Evolutionary conservation across 2,329 filamentous ascomycete species (phyloP), one percentile per base, ranked within the genome.

Genomic region (Hirsutella minnesotensis): DNA sequence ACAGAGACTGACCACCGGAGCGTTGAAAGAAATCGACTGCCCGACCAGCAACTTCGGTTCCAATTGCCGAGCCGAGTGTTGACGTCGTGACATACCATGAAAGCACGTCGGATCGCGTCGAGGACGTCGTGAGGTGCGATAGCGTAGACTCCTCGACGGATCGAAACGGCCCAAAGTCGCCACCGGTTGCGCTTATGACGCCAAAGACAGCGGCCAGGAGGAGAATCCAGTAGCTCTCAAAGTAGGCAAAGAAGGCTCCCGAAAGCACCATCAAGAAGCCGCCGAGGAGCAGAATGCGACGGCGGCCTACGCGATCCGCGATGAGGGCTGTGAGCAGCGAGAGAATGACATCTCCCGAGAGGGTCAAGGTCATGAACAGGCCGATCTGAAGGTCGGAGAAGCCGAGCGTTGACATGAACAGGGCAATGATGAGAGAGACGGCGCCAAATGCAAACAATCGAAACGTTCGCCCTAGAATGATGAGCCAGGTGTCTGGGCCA

Each of bases 81-180:
- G 74, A 70, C 3, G 63, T 66, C 15, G 72, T 76, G 34, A 80
- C 70, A 51, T 83, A 81, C 79, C 79, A 83, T 9, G 74, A 70
- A 45, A 82, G 64, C n/a, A 83, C 77, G 56, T 83, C 77, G 13
- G 75, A 64, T 38, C 79, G 63, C 1, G 69, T 72, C 24, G 65
- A 58, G 0, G 70, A 66, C 0, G 61, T 67, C 0, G 77, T 81
- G 37, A 83, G 63, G 53, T 81, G 75, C 5, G 77, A 74, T 8
- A 83, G 55, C 29, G 73, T 76, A 0, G 73, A 77, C 63, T 83
- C 79, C 53, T 83, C 80, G 27, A 84, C 75, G 3, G 76, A 76
- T 31, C 79, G 65, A 49, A 83, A 83, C 0, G 80, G 79, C 0
- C 79, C 80, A 53, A 83, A 81, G 49, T 83, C 80, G 15, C 76